These are phyloP conservation scores for Tolypocladium cylindrosporum DNA, from an alignment of 2,329 filamentous ascomycete genomes.

Conservation along the genomic window DNA sequence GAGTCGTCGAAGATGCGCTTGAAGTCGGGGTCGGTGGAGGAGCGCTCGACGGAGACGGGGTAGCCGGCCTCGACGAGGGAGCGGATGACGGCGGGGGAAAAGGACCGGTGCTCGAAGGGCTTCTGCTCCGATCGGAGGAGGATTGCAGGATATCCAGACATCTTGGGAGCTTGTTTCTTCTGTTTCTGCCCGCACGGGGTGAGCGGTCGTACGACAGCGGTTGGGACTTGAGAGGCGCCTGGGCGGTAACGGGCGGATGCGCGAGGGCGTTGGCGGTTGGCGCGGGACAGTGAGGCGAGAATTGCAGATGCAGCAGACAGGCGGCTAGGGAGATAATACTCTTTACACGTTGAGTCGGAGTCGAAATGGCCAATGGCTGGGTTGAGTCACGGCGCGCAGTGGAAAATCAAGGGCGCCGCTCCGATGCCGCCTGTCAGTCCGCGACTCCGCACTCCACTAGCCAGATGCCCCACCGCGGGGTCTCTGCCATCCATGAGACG, in stretches of 20 bases:
- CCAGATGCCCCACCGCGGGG: not conserved
- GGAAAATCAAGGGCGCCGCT: not conserved
- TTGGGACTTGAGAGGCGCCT: not conserved
- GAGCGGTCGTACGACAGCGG: not conserved
- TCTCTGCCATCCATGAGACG: no score
- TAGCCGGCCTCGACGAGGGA: conserved; percentile 58
- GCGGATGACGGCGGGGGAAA: conserved; percentile 35
- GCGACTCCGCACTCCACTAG: not conserved
- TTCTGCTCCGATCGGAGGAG: conserved; percentile 51
- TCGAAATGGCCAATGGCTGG: not conserved
- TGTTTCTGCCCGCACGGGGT: not conserved
- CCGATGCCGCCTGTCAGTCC: not conserved
- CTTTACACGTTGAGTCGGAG: not conserved
- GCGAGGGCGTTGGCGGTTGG: not conserved
- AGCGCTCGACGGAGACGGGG: conserved; percentile 55
- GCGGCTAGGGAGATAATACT: not conserved
- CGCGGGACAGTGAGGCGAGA: not conserved
- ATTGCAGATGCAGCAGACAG: not conserved
- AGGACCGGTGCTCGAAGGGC: conserved; percentile 43
- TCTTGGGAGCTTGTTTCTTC: conserved; percentile 1
- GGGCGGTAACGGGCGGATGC: not conserved
- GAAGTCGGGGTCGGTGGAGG: conserved; percentile 32
- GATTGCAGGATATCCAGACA: conserved; percentile 23
- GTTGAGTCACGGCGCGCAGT: not conserved
- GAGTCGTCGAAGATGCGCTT: conserved; percentile 54